Conservation (phyloP, 306 rosid genomes). For the Rosa multiflora region DNA sequence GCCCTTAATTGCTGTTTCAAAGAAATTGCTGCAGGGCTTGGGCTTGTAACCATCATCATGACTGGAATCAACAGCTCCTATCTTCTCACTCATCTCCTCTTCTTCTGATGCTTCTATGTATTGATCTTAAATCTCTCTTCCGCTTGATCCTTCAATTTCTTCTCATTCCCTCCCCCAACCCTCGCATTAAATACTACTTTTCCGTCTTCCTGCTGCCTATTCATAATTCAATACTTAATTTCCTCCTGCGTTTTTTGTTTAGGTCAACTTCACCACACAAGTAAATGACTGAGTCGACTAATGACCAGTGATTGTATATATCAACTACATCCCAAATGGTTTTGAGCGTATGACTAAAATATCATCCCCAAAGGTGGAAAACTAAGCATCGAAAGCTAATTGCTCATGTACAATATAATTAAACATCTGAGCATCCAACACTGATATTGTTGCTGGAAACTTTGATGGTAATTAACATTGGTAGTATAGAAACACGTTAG, state of each 20-base stretch:
- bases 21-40: slow-evolving; percentile 6
- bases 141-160: background rate
- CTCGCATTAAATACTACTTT: background rate
- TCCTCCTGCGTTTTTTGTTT: too few relatives aligned
- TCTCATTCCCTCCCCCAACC: background rate
- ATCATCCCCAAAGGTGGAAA: too few relatives aligned
- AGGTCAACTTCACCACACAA: background rate
- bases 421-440: too few relatives aligned
- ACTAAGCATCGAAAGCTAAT: too few relatives aligned
- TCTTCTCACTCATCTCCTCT: slow-evolving; percentile 1
- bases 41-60: slow-evolving; percentile 18
- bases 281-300: background rate
- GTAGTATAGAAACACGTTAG: too few relatives aligned
- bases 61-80: background rate
- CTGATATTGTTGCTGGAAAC: too few relatives aligned
- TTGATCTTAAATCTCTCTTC: background rate
- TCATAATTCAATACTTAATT: background rate
- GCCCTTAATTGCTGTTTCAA: slow-evolving; percentile 25
- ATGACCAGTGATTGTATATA: background rate
- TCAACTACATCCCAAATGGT: too few relatives aligned
- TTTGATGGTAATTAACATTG: too few relatives aligned
- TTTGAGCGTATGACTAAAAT: too few relatives aligned
- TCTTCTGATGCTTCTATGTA: background rate
- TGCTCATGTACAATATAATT: too few relatives aligned
- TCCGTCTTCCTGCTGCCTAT: background rate